These are phyloP conservation scores for Trypanosoma vivax DNA, from an alignment of 208 protist species.

Conservation along the genomic window DNA sequence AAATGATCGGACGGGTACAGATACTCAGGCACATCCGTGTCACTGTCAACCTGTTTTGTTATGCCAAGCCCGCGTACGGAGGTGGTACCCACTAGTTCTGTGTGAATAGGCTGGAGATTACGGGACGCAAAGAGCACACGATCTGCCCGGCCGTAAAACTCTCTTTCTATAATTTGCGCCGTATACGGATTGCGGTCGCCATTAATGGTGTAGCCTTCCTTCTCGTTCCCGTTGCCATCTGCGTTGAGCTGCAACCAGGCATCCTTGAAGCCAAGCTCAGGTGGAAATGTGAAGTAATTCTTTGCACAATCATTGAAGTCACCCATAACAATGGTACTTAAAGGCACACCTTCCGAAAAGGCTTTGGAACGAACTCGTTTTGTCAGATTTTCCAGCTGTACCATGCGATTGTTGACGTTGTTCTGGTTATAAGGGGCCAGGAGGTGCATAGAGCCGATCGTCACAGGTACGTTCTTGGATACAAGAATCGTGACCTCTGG, in stretches of 20 bases:
- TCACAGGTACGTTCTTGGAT: constrained; percentile 22
- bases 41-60: constrained; percentile 27
- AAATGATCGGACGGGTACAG: constrained; percentile 55
- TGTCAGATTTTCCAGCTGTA: constrained; percentile 33
- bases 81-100: constrained; percentile 38
- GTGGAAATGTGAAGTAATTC: constrained; percentile 31
- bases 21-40: constrained; percentile 38
- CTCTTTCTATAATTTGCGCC: constrained; percentile 43
- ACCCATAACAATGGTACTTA: constrained; percentile 31
- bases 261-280: constrained; percentile 33
- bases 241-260: constrained; percentile 38
- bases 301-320: constrained; percentile 51
- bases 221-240: constrained; percentile 10
- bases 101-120: constrained; percentile 32
- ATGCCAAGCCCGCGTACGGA: constrained; percentile 27
- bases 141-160: constrained; percentile 58
- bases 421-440: constrained; percentile 49
- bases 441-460: constrained; percentile 44
- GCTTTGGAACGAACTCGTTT: constrained; percentile 17
- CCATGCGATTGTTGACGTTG: constrained; percentile 39
- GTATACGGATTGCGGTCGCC: constrained; percentile 36
- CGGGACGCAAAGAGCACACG: constrained; percentile 34
- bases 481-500: constrained; percentile 31
- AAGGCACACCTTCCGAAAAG: constrained; percentile 3
- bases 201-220: constrained; percentile 53